phyloP scores from a whole-genome alignment of 1,284 basidiomycete genomes.

The Ganoderma meredithae region DNA sequence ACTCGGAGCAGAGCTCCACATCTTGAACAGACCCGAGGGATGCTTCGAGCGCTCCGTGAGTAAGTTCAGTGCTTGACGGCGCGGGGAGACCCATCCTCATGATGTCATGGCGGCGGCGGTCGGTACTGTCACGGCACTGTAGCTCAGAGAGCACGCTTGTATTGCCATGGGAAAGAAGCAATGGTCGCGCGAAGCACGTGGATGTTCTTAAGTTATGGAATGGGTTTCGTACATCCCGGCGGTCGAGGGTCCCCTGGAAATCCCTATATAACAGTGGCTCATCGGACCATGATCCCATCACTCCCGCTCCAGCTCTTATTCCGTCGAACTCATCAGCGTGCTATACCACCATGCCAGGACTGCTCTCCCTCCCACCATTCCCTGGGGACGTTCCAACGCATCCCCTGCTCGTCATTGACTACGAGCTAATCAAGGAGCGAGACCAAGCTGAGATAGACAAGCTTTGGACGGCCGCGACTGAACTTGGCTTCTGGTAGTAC shows the following conservation, averaged over 20 bases:
- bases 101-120: conserved; percentile 2
- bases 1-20: neutral
- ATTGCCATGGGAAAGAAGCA: conserved; percentile 5
- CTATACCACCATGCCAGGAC: conserved; percentile 28
- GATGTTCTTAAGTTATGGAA: neutral
- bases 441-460: conserved; percentile 39
- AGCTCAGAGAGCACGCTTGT: neutral
- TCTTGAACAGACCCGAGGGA: neutral
- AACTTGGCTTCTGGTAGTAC: conserved; percentile 45
- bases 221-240: neutral
- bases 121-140: neutral
- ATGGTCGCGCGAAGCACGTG: neutral
- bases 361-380: conserved; percentile 39
- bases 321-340: neutral
- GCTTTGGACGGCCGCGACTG: conserved; percentile 43
- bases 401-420: conserved; percentile 47
- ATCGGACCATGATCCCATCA: neutral
- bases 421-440: conserved; percentile 36
- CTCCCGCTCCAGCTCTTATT: neutral
- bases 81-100: neutral
- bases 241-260: neutral
- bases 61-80: neutral
- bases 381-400: conserved; percentile 45
- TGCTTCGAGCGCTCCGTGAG: neutral
- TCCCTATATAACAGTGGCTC: neutral